Evolutionary conservation across 176 grass and related monocot genomes (phyloP).

Genomic region (Ampelocalamus luodianensis): DNA sequence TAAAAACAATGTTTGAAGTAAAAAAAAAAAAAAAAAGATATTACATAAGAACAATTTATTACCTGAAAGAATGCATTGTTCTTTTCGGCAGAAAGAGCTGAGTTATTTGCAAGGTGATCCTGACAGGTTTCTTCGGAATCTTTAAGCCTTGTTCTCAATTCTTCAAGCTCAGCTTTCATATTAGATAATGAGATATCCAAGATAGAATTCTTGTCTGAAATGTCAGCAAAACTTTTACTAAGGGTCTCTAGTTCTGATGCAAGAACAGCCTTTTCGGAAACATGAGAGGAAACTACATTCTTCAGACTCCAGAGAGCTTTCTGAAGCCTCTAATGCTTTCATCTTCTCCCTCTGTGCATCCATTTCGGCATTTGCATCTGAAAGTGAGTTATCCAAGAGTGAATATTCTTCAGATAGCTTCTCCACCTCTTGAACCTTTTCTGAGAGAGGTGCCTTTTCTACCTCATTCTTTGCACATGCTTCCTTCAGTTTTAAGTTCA

Average conservation of each 20-base stretch:
- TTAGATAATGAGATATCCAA: slow-evolving; percentile 63
- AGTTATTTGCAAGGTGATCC: slow-evolving; percentile 48
- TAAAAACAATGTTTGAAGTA: too few relatives aligned
- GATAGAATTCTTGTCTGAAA: slow-evolving; percentile 61
- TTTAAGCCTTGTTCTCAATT: slow-evolving; percentile 60
- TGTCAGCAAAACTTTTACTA: slow-evolving; percentile 48
- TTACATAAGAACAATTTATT: background rate
- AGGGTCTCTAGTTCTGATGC: slow-evolving; percentile 66
- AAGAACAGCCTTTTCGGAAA: slow-evolving; percentile 70
- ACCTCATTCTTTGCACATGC: slow-evolving; percentile 69
- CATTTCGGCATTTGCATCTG: slow-evolving; percentile 72
- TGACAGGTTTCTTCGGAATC: slow-evolving; percentile 57
- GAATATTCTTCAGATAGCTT: slow-evolving; percentile 71
- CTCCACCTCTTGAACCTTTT: slow-evolving; percentile 65
- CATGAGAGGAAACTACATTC: slow-evolving; percentile 49
- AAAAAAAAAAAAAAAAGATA: too few relatives aligned
- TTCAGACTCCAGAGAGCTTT: slow-evolving; percentile 49
- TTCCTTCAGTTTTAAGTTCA: slow-evolving; percentile 74
- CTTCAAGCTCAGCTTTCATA: slow-evolving; percentile 56
- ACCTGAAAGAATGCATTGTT: slow-evolving; percentile 69
- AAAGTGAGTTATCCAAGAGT: slow-evolving; percentile 76
- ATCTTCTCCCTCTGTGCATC: slow-evolving; percentile 62
- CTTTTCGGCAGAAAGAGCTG: slow-evolving; percentile 62
- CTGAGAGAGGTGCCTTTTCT: slow-evolving; percentile 65
- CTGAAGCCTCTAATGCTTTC: slow-evolving; percentile 59